Evolutionary conservation across 495 filamentous ascomycete species (phyloP).

Genomic region (Hyaloscypha hepaticicola): DNA sequence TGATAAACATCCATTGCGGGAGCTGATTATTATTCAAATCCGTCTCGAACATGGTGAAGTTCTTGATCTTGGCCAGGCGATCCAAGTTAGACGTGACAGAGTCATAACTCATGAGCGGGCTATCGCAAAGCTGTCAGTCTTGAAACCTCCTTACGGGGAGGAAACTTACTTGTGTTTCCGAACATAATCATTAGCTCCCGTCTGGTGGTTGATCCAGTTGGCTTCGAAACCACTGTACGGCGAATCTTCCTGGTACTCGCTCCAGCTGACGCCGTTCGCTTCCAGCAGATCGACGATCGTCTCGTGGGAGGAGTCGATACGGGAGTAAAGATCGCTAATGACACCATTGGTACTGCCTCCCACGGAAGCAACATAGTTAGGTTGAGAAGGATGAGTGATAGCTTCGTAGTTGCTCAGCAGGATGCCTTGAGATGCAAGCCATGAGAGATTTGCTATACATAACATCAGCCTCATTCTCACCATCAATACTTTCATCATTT

Average conservation of each 20-base stretch:
- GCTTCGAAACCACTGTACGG: constrained; percentile 52
- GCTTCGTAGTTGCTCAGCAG: constrained; percentile 61
- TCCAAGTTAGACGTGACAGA: constrained; percentile 54
- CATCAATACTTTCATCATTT: too few species aligned
- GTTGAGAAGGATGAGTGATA: constrained; percentile 34
- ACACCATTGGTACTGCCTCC: constrained; percentile 25
- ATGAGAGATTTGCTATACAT: constrained; percentile 44
- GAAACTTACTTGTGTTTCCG: constrained; percentile 25
- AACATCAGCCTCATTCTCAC: constrained; percentile 19
- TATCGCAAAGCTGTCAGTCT: constrained; percentile 8
- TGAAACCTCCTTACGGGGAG: constrained; percentile 19
- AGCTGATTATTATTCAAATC: constrained; percentile 57
- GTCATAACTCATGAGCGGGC: constrained; percentile 58
- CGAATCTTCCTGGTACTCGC: constrained; percentile 64
- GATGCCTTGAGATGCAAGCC: constrained; percentile 62
- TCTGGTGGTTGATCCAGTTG: constrained; percentile 27
- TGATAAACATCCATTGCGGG: constrained; percentile 67
- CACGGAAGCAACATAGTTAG: constrained; percentile 28
- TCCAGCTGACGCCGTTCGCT: constrained; percentile 64
- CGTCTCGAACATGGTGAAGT: constrained; percentile 59
- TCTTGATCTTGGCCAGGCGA: constrained; percentile 65
- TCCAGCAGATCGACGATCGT: constrained; percentile 60
- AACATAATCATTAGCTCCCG: constrained; percentile 28
- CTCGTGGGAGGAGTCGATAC: constrained; percentile 4
- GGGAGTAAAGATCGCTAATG: background rate